Conservation (phyloP, 1,284 basidiomycete genomes). For the Microbotryum violaceum region DNA sequence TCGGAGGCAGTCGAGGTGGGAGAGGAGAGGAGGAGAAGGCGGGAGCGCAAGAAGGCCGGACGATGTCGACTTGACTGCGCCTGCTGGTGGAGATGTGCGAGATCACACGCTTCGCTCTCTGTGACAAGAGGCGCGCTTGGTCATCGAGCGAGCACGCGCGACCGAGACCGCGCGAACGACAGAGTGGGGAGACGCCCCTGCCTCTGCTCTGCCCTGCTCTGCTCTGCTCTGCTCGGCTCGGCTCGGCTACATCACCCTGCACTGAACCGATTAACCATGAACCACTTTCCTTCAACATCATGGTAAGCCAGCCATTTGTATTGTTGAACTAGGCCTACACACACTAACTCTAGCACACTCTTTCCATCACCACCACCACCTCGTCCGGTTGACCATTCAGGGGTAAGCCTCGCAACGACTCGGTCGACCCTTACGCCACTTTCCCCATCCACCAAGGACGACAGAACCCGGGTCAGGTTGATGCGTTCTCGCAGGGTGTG, state of each 20-base stretch:
- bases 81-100: background rate
- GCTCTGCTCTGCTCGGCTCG: background rate
- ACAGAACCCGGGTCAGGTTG: slow-evolving; percentile 48
- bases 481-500: slow-evolving; percentile 54
- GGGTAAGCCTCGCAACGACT: slow-evolving; percentile 52
- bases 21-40: background rate
- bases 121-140: background rate
- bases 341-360: background rate
- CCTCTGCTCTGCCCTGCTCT: too few species aligned
- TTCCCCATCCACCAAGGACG: slow-evolving; percentile 59
- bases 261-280: background rate
- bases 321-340: background rate
- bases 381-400: slow-evolving; percentile 8
- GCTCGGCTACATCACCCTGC: background rate
- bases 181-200: too few species aligned
- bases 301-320: slow-evolving; percentile 7
- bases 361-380: background rate
- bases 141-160: too few species aligned
- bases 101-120: background rate
- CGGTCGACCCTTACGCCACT: slow-evolving; percentile 62
- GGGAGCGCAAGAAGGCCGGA: too few species aligned
- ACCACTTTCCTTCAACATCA: slow-evolving; percentile 31
- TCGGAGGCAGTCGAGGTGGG: background rate
- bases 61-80: too few species aligned
- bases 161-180: too few species aligned